Percentiles rank a stretch among this genome's conserved stretches.
Conservation (phyloP, 2,329 filamentous ascomycete genomes). For the Daldinia sp. region DNA sequence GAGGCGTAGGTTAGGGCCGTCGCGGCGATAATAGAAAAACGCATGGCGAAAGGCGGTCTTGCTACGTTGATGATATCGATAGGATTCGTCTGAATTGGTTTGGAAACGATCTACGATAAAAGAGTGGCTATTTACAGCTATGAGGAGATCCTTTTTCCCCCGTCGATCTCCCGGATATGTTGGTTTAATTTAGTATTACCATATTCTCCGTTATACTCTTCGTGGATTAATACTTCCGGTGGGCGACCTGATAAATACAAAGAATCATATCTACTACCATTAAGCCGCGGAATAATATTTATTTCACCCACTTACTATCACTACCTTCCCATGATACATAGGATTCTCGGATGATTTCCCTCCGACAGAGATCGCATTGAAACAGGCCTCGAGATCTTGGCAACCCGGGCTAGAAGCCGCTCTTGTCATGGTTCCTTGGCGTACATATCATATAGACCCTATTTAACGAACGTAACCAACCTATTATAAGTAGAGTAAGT, state of each 20-base stretch:
- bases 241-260: not conserved
- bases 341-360: conserved; percentile 26
- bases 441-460: not conserved
- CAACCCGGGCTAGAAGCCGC: conserved; percentile 8
- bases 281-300: conserved; percentile 1
- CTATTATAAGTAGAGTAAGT: not conserved
- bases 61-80: not conserved
- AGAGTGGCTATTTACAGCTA: conserved; percentile 1
- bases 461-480: not conserved
- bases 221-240: not conserved
- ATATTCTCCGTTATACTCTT: not conserved
- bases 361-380: conserved; percentile 24
- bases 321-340: not conserved
- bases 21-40: conserved; percentile 44
- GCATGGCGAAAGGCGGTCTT: conserved; percentile 45
- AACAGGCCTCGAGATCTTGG: conserved; percentile 27
- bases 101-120: conserved; percentile 9
- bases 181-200: not conserved
- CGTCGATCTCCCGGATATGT: conserved; percentile 12
- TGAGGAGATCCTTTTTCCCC: conserved; percentile 15
- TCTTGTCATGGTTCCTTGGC: conserved; percentile 12
- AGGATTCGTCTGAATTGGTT: not conserved
- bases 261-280: not conserved
- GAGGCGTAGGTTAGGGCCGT: conserved; percentile 45
- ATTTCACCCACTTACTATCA: not conserved